Percentiles rank a stretch among this genome's conserved stretches.
Conservation (phyloP, 2,329 filamentous ascomycete species). For the Furcasterigmium sp. region DNA sequence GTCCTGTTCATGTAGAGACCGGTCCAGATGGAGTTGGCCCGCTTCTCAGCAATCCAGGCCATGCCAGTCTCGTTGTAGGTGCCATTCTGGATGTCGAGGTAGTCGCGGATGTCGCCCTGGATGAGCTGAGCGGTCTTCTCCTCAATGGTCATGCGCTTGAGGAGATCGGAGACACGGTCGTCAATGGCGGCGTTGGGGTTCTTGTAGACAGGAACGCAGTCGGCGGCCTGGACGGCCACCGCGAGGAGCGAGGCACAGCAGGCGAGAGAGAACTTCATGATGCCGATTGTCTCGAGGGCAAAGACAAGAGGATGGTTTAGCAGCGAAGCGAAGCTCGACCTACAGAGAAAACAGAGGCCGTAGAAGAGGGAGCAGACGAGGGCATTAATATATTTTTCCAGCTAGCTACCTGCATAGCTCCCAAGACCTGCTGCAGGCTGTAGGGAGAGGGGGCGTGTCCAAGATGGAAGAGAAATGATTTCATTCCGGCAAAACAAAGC, state of each 20-base stretch:
- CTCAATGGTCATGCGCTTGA: conserved; percentile 68
- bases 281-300: conserved; percentile 1
- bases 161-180: conserved; percentile 59
- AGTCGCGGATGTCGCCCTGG: conserved; percentile 67
- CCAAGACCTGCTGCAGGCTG: not conserved
- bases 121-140: conserved; percentile 68
- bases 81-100: conserved; percentile 63
- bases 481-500: conserved; percentile 6
- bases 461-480: conserved; percentile 9
- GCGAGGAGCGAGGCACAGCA: conserved; percentile 17
- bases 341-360: conserved; percentile 2
- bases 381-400: conserved; percentile 12
- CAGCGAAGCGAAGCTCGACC: conserved; percentile 6
- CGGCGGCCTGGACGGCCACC: conserved; percentile 14
- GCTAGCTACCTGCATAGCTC: not conserved
- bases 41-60: conserved; percentile 58
- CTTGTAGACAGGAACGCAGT: conserved; percentile 49
- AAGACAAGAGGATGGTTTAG: not conserved
- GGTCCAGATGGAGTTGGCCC: conserved; percentile 68
- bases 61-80: conserved; percentile 64
- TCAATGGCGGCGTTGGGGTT: conserved; percentile 57
- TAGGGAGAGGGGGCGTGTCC: not conserved
- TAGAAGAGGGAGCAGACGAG: conserved; percentile 2
- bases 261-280: conserved; percentile 23
- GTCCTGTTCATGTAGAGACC: conserved; percentile 61